Percentiles rank a stretch among this genome's conserved stretches.
These are phyloP conservation scores for Sugiyamaella qingdaonensis DNA, from an alignment of 805 yeast species.

Conservation along the genomic window DNA sequence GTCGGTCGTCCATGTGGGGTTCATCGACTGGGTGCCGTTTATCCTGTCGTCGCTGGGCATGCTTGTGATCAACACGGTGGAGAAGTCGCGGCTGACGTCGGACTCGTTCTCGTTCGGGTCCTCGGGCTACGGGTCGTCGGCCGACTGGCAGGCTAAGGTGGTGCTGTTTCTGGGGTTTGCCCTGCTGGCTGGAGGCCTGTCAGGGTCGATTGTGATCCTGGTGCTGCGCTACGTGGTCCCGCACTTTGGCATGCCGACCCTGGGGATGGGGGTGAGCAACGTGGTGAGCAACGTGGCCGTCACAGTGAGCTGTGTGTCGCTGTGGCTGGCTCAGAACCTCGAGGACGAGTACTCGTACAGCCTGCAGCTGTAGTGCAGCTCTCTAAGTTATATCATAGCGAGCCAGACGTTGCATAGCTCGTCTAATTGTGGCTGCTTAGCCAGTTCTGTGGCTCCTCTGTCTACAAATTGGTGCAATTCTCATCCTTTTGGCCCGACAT, in stretches of 20 bases:
- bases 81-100: conserved; percentile 50
- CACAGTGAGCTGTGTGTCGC: conserved; percentile 80
- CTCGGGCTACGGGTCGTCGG: conserved; percentile 34
- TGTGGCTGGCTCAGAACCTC: conserved; percentile 93
- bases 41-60: conserved; percentile 86
- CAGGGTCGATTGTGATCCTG: conserved; percentile 86
- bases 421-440: too few species aligned
- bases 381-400: background rate
- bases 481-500: too few species aligned
- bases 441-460: too few species aligned
- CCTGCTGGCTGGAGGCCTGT: conserved; percentile 86
- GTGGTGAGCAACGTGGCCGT: conserved; percentile 73
- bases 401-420: too few species aligned
- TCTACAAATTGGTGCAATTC: too few species aligned
- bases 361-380: conserved; percentile 56
- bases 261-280: conserved; percentile 91
- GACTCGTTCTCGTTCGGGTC: conserved; percentile 39
- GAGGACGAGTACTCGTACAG: conserved; percentile 96
- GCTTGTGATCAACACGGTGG: conserved; percentile 71
- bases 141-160: conserved; percentile 92
- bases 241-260: conserved; percentile 76
- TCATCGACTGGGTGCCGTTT: conserved; percentile 94
- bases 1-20: conserved; percentile 78
- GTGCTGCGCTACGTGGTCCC: conserved; percentile 79
- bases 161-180: conserved; percentile 90